phyloP scores from a whole-genome alignment of 345 rosid genomes.

The Gossypium sturtianum region DNA sequence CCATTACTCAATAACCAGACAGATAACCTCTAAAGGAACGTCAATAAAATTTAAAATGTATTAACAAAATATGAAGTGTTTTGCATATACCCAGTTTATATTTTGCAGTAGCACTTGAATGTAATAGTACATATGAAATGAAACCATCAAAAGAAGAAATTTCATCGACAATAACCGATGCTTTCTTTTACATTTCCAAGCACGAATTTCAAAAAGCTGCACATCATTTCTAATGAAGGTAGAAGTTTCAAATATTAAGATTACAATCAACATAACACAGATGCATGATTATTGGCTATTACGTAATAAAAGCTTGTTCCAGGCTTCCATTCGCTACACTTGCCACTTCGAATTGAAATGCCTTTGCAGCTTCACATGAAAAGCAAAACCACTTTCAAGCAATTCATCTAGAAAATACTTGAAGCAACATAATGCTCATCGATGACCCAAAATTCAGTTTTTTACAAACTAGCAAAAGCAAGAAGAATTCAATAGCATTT shows the following conservation, averaged over 20 bases:
- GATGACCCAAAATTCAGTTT: not conserved
- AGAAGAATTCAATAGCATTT: not conserved
- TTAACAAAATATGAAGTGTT: conserved; percentile 7
- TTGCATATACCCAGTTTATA: not conserved
- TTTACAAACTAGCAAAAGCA: not conserved
- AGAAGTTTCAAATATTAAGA: no score
- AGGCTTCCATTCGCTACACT: not conserved
- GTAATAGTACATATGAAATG: not conserved
- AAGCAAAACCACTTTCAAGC: not conserved
- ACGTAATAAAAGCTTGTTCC: not conserved
- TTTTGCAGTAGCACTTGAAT: not conserved
- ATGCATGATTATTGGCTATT: not conserved
- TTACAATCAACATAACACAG: not conserved
- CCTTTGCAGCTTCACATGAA: not conserved
- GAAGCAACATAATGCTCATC: not conserved
- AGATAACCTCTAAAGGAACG: conserved; percentile 49
- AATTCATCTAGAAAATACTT: not conserved
- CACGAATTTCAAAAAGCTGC: not conserved
- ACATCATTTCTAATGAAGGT: not conserved
- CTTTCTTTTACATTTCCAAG: not conserved
- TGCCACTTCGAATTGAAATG: not conserved
- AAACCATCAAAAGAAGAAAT: not conserved
- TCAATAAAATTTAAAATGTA: not conserved
- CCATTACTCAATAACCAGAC: conserved; percentile 46
- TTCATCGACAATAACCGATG: not conserved